Evolutionary conservation across 495 filamentous ascomycete species (phyloP).

Genomic region (Amphirosellinia nigrospora): DNA sequence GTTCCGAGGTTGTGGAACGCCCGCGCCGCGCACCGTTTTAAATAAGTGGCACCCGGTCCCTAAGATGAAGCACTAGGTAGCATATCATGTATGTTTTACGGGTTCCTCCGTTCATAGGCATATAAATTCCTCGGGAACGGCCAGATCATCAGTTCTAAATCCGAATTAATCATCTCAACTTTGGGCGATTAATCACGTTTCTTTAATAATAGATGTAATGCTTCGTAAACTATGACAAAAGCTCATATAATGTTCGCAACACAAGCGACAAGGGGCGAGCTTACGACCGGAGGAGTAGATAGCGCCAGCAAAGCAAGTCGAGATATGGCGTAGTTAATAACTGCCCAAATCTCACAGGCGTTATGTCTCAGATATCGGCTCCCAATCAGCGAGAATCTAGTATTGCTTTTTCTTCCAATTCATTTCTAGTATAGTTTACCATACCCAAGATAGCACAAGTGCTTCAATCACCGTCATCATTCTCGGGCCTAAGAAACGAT

Average conservation of each 20-base stretch:
- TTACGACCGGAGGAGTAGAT: background rate
- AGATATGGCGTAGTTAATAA: background rate
- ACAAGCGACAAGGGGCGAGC: background rate
- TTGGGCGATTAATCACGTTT: background rate
- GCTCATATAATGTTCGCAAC: background rate
- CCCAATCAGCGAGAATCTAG: too few species aligned
- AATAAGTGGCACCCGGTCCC: background rate
- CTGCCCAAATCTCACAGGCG: background rate
- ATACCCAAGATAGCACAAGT: background rate
- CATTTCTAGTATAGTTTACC: background rate
- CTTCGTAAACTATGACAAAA: background rate
- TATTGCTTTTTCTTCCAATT: too few species aligned
- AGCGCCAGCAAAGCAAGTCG: background rate
- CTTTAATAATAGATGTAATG: background rate
- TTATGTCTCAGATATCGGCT: background rate
- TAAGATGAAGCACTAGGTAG: background rate
- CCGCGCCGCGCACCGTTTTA: background rate
- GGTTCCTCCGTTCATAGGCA: background rate
- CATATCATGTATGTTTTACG: background rate
- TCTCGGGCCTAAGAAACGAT: background rate
- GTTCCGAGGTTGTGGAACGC: background rate
- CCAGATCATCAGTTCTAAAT: background rate
- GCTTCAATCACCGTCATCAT: background rate
- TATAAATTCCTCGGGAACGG: background rate
- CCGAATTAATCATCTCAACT: background rate